Evolutionary conservation across 345 rosid species (phyloP).

Genomic region (Moricandia moricandioides): DNA sequence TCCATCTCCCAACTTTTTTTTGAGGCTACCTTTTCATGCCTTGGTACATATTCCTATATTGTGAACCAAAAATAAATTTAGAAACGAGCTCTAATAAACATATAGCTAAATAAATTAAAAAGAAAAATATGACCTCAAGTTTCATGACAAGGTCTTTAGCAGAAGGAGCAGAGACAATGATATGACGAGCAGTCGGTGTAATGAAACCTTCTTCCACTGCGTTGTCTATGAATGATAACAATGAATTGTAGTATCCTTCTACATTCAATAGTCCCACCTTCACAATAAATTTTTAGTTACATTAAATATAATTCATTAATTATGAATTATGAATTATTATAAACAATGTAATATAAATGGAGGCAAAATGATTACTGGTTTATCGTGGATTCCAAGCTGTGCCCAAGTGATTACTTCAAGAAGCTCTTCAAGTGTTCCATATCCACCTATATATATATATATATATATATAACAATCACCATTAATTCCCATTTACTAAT

Average conservation of each 20-base stretch:
- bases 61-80: background rate
- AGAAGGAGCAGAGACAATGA: conserved; percentile 65
- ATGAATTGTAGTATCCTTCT: conserved; percentile 74
- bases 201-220: conserved; percentile 87
- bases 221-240: conserved; percentile 65
- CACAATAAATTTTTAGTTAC: too few species aligned
- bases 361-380: conserved; percentile 55
- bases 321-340: background rate
- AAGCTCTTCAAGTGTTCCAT: conserved; percentile 83
- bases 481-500: background rate
- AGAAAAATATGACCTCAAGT: conserved; percentile 51
- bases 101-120: background rate
- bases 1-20: conserved; percentile 77
- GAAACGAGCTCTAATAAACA: background rate
- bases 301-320: too few species aligned
- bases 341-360: conserved; percentile 5
- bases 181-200: conserved; percentile 67
- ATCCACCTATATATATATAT: conserved; percentile 55
- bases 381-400: conserved; percentile 81
- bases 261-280: conserved; percentile 82
- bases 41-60: conserved; percentile 67
- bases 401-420: conserved; percentile 87
- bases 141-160: conserved; percentile 64
- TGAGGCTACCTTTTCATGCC: conserved; percentile 70
- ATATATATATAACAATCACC: background rate